phyloP scores from a whole-genome alignment of 1,284 basidiomycete genomes.

The Ganoderma resinaceum region DNA sequence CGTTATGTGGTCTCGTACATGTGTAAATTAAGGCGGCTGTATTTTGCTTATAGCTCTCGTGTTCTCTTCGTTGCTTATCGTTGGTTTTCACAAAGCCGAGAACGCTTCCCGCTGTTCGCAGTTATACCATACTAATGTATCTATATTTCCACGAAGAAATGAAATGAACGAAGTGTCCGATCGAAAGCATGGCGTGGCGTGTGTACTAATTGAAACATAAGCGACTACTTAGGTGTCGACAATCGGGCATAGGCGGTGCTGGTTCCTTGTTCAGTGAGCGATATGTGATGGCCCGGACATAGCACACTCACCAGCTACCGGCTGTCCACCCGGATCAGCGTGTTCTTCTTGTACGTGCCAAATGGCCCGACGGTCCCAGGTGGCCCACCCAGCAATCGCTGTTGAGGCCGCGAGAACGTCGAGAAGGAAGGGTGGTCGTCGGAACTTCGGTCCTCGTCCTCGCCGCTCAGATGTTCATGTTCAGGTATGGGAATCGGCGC shows the following conservation, averaged over 20 bases:
- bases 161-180: constrained; percentile 8
- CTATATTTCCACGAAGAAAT: constrained; percentile 23
- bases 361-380: constrained; percentile 54
- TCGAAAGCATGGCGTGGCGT: background rate
- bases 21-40: constrained; percentile 27
- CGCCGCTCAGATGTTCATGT: constrained; percentile 4
- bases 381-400: constrained; percentile 46
- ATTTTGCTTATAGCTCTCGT: constrained; percentile 27
- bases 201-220: background rate
- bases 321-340: constrained; percentile 17
- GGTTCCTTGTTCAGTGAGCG: background rate
- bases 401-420: constrained; percentile 24
- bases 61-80: constrained; percentile 7
- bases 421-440: constrained; percentile 25
- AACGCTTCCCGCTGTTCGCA: constrained; percentile 26
- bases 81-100: constrained; percentile 17
- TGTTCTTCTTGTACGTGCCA: constrained; percentile 48
- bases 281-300: background rate
- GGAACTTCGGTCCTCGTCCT: constrained; percentile 18
- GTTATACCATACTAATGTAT: constrained; percentile 33
- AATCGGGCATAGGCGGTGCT: background rate
- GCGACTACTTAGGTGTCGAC: background rate
- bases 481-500: constrained; percentile 15
- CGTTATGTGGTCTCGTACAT: constrained; percentile 6
- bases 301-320: constrained; percentile 10